Evolutionary conservation across 73 alveolate genomes (phyloP), one percentile per base, ranked within the genome.

Genomic region (Durusdinium trenchii): DNA sequence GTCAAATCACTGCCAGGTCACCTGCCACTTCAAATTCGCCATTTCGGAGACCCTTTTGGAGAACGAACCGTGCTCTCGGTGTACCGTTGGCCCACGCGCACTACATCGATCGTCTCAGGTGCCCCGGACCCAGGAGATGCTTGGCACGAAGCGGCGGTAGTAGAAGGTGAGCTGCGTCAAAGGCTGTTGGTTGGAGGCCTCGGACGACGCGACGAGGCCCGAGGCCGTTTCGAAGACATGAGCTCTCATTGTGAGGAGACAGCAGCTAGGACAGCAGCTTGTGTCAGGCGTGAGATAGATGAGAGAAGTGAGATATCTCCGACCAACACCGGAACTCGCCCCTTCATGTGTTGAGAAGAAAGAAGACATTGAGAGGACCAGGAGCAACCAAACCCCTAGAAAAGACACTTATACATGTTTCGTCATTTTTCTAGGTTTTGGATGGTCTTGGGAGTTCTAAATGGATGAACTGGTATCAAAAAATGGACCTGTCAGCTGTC

Each of bases 101-200:
- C 42, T 6, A 30, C 81, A 67, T 67, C 81, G 26, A 16, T 6
- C 32, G 10, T 67, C 26, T 35, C 81, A 67, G n/a, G 81, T 67
- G 10, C 16, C 87, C n/a, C 87, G 43, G 30, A 32, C 98, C 98
- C 71, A 91, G 45, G 98, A 91, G 67, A 91, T 91, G 78, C 89
- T 69, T n/a, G 98, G 98, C 10, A 91, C 76, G 45, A 91, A 91
- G 87, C 98, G 98, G 28, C 98, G 98, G 62, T 91, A 91, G 76
- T 91, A 91, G 98, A 91, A 91, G 57, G 98, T 91, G 60, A 91
- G 98, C 87, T 91, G 98, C 98, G 67, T 91, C 98, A 67, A 48
- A 89, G 98, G 98, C 57, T 47, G 85, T 78, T 91, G 98, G 32
- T 52, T 69, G 12, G 98, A 51, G 7, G 86, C 98, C 98, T 91